Conservation (phyloP, 2,329 filamentous ascomycete genomes). For the Epicoccum nigrum region DNA sequence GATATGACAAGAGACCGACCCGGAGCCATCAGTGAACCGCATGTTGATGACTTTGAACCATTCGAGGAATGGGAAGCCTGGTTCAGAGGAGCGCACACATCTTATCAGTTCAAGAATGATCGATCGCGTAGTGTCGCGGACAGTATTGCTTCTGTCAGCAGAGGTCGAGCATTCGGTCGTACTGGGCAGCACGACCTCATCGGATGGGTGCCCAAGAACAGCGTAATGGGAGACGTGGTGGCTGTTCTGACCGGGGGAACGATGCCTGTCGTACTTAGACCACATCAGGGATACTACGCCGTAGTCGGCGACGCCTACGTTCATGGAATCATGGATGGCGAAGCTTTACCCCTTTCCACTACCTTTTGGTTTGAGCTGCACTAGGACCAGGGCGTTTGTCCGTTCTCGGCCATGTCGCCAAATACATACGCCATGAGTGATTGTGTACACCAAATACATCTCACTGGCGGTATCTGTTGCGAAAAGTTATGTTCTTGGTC, state of each 20-base stretch:
- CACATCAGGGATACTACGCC: background rate
- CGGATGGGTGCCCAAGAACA: slow-evolving; percentile 8
- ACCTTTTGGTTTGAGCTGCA: background rate
- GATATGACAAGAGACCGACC: background rate
- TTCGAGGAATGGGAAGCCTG: slow-evolving; percentile 8
- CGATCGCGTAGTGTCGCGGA: slow-evolving; percentile 3
- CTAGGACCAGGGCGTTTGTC: background rate
- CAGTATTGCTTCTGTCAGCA: slow-evolving; percentile 6
- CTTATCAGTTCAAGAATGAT: background rate
- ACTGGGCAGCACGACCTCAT: background rate
- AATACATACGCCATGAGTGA: too few relatives aligned
- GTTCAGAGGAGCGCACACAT: slow-evolving; percentile 7
- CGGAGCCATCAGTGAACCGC: background rate
- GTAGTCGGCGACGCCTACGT: slow-evolving; percentile 9
- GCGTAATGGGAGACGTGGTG: background rate
- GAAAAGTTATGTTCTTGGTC: too few relatives aligned
- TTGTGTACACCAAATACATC: too few relatives aligned
- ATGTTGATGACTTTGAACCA: background rate
- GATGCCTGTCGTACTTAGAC: slow-evolving; percentile 1
- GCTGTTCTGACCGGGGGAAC: slow-evolving; percentile 5
- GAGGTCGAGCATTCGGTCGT: slow-evolving; percentile 1
- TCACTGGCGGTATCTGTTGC: too few relatives aligned
- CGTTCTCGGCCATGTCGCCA: too few relatives aligned
- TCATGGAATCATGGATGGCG: slow-evolving; percentile 12
- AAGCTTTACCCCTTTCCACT: background rate